Conservation (phyloP, 176 grass and related monocot species). For the Secale cereale region DNA sequence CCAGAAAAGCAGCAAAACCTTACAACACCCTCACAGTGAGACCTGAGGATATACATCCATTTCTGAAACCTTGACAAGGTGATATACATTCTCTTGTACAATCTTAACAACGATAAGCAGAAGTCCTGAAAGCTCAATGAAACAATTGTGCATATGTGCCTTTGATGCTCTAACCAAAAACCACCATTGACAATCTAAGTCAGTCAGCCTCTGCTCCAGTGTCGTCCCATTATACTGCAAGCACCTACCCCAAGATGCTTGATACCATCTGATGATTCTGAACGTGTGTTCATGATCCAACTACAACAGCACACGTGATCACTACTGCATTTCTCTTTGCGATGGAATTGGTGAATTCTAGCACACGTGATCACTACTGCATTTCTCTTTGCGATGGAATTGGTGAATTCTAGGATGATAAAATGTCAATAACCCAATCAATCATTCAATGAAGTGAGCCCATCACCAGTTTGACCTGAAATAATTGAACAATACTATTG, state of each 20-base stretch:
- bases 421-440: conserved; percentile 73
- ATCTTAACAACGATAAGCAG: not conserved
- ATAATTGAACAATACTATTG: conserved; percentile 6
- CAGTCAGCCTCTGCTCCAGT: not conserved
- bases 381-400: not conserved
- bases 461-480: conserved; percentile 97
- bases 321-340: not conserved
- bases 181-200: too few species aligned
- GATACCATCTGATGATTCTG: not conserved
- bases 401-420: not conserved
- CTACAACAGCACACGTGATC: not conserved
- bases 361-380: not conserved
- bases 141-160: not conserved
- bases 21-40: not conserved
- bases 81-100: not conserved
- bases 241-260: not conserved
- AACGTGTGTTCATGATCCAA: not conserved
- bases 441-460: conserved; percentile 80
- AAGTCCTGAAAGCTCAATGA: not conserved
- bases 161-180: not conserved
- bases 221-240: not conserved
- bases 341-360: not conserved
- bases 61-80: not conserved
- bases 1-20: not conserved
- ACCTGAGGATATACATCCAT: not conserved